Base-by-base conservation (phyloP, 495 filamentous ascomycete species). In the Hypomontagnella monticulosa region DNA sequence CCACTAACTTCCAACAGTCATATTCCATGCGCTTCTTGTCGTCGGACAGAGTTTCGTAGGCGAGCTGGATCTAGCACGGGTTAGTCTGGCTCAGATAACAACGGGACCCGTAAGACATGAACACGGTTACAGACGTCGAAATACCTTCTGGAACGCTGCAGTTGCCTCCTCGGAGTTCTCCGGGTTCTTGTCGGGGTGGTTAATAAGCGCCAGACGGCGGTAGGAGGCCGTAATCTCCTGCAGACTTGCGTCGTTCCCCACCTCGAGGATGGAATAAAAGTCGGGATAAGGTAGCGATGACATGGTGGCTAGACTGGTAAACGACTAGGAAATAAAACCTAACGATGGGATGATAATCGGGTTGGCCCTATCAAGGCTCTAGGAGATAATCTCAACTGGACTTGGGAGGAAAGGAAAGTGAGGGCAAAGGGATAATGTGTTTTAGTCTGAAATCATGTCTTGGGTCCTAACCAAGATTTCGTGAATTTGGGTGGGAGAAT, bases 171-270 rank as follows among this genome's bases (percentile, higher is more conserved):
- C 52, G 0, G 9, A 11, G 60, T 92, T 89, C 48, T 90, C 90
- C 0, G 88, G 91, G 79, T 97, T 97, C 85, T 97, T 98, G 77
- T 98, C 94, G 1, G 94, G 94, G 72, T 98, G 94, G 71, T 95
- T 91, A 43, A 90, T 79, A 65, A 96, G 93, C 27, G 95, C 94
- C 69, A 96, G 78, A 76, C 92, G 96, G 41, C 93, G 85, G 80
- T 97, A 98, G 3, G 93, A 93, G 76, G 93, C 93, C 85, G 96
- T 97, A 77, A 98, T 91, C 49, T 96, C 88, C n/a, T 80, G 80
- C 5, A 95, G 91, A 23, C 79, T 83, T 9, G 93, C 93, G 61
- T 91, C 88, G 80, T 94, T 94, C 37, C 88, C 86, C 7, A 98
- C 82, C 12, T 89, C 91, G n/a, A 98, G 84, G 70, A 96, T 93